These are phyloP conservation scores for Asterophora parasitica DNA, from an alignment of 768 basidiomycete species.

Conservation along the genomic window DNA sequence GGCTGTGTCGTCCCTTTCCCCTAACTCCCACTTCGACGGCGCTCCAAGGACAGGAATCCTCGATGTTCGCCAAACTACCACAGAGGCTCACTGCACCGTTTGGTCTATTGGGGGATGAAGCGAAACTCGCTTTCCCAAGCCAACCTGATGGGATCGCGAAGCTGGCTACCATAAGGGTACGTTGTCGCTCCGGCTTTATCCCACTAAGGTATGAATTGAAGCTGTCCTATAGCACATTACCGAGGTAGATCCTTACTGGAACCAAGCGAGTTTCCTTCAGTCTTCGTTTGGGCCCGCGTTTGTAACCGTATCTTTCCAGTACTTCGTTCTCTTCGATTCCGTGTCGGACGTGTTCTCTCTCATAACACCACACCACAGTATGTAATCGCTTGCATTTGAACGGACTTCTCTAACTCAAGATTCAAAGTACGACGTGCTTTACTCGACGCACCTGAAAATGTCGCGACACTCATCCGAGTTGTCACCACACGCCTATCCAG, in stretches of 20 bases:
- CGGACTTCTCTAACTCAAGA: conserved; percentile 9
- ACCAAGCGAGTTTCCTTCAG: conserved; percentile 55
- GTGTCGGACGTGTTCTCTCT: conserved; percentile 89
- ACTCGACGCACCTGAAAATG: conserved; percentile 78
- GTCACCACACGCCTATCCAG: conserved; percentile 67
- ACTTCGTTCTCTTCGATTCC: conserved; percentile 80
- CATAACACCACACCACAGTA: conserved; percentile 81
- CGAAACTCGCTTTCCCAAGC: conserved; percentile 85
- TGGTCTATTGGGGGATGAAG: conserved; percentile 78
- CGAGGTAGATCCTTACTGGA: conserved; percentile 79
- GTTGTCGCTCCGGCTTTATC: conserved; percentile 22
- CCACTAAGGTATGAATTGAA: background rate
- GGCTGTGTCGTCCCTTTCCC: conserved; percentile 4
- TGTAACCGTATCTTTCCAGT: conserved; percentile 39
- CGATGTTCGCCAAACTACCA: conserved; percentile 69
- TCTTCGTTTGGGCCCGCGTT: background rate
- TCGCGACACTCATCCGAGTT: conserved; percentile 75
- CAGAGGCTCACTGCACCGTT: conserved; percentile 71
- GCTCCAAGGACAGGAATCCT: background rate
- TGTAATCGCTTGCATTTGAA: conserved; percentile 22
- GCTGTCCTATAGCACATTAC: conserved; percentile 56
- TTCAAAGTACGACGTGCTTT: conserved; percentile 75
- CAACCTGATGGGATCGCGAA: conserved; percentile 78
- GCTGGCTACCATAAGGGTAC: conserved; percentile 65
- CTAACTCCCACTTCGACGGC: background rate